A percentile compares a stretch with the other conserved stretches of the same genome.
Conservation (phyloP, 306 rosid species). For the Ammopiptanthus mongolicus region DNA sequence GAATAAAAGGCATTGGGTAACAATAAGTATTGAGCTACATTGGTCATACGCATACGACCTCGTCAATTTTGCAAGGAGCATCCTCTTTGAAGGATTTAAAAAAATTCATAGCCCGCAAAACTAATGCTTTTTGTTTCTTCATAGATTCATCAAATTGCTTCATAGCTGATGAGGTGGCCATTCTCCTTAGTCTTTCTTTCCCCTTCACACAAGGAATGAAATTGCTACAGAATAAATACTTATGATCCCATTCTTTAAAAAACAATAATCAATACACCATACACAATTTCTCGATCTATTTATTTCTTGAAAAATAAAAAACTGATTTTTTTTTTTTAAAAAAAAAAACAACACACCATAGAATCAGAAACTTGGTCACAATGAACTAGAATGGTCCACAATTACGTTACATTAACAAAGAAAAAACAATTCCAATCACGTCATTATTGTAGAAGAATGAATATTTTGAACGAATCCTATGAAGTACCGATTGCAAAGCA, state of each 20-base stretch:
- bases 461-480: not conserved
- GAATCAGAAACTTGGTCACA: not conserved
- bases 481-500: too few species aligned
- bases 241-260: not conserved
- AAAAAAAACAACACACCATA: not conserved
- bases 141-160: conserved; percentile 35
- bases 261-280: not conserved
- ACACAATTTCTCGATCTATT: not conserved
- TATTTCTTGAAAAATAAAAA: not conserved
- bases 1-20: not conserved
- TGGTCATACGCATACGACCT: conserved; percentile 34
- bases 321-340: too few species aligned
- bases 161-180: conserved; percentile 22
- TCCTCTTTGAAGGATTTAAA: conserved; percentile 33
- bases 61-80: conserved; percentile 59
- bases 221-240: not conserved
- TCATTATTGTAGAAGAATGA: not conserved
- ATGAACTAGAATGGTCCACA: not conserved
- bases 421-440: not conserved
- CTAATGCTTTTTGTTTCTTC: conserved; percentile 27
- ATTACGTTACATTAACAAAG: not conserved
- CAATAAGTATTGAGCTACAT: not conserved
- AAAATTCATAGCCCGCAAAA: conserved; percentile 26
- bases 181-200: not conserved
- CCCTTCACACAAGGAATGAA: conserved; percentile 6